Percentiles rank a stretch among this genome's conserved stretches.
Conservation (phyloP, 148 eudicot species). For the Vaccinium vitisidaea region DNA sequence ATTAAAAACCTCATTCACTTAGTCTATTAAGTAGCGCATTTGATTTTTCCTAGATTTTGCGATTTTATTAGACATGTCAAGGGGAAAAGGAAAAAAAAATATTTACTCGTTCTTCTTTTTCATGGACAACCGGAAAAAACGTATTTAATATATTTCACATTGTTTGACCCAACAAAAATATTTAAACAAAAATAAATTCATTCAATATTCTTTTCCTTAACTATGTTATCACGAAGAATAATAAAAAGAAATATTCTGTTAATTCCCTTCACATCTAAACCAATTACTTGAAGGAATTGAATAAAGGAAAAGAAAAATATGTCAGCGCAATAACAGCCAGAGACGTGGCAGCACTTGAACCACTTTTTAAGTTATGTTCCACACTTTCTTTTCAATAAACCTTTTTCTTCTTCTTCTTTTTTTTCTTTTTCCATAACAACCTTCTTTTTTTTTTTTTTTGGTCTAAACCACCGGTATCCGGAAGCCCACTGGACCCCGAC, state of each 20-base stretch:
- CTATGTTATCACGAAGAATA: not conserved
- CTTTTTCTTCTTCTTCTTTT: not conserved
- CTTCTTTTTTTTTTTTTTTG: too few species aligned
- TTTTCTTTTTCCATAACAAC: too few species aligned
- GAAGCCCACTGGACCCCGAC: too few species aligned
- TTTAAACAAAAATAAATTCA: too few species aligned
- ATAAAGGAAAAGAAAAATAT: not conserved
- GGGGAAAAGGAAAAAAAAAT: too few species aligned
- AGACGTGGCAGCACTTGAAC: not conserved
- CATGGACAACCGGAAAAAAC: not conserved
- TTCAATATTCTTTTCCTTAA: too few species aligned
- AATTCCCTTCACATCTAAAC: not conserved
- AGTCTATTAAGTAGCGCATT: too few species aligned
- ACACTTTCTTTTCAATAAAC: not conserved
- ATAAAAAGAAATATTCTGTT: not conserved
- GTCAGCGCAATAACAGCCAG: not conserved
- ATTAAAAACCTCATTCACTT: too few species aligned
- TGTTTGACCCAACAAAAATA: not conserved
- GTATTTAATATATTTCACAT: not conserved
- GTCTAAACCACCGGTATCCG: too few species aligned
- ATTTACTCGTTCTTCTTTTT: not conserved
- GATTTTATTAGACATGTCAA: not conserved
- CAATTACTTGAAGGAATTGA: not conserved
- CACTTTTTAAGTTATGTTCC: not conserved
- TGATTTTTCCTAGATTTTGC: too few species aligned